A percentile compares a stretch with the other conserved stretches of the same genome.
phyloP scores from a whole-genome alignment of 2,329 filamentous ascomycete species.

The Huntiella decipiens region DNA sequence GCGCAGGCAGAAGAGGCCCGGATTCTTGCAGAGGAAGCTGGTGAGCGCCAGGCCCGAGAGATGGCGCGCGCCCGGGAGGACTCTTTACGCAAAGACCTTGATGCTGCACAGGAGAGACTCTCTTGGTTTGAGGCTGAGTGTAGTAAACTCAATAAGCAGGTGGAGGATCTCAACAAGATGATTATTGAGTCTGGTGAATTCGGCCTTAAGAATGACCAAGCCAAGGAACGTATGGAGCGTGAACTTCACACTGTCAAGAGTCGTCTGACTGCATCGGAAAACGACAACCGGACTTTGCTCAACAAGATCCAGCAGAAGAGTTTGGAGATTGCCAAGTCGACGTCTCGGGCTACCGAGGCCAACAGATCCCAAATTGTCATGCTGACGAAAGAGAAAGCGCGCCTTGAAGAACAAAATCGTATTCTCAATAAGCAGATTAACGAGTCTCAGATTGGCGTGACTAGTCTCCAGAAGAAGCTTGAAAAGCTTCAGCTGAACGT shows the following conservation, averaged over 20 bases:
- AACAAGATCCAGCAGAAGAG: slow-evolving; percentile 98
- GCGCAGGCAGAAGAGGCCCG: slow-evolving; percentile 72
- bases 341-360: slow-evolving; percentile 66
- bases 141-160: slow-evolving; percentile 53
- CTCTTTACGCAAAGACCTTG: slow-evolving; percentile 59
- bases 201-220: slow-evolving; percentile 75
- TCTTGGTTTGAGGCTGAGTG: slow-evolving; percentile 67
- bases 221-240: slow-evolving; percentile 80
- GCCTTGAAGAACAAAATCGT: slow-evolving; percentile 63
- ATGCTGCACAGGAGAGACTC: slow-evolving; percentile 56
- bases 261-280: slow-evolving; percentile 76
- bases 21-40: slow-evolving; percentile 59
- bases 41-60: slow-evolving; percentile 60
- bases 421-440: slow-evolving; percentile 69
- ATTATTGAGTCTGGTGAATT: slow-evolving; percentile 82
- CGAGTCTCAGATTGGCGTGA: slow-evolving; percentile 65
- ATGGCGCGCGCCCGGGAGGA: slow-evolving; percentile 65
- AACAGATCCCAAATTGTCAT: slow-evolving; percentile 58
- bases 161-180: slow-evolving; percentile 70
- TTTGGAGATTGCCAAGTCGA: slow-evolving; percentile 81
- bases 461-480: slow-evolving; percentile 77
- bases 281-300: slow-evolving; percentile 83
- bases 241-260: slow-evolving; percentile 85
- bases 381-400: slow-evolving; percentile 66
- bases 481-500: slow-evolving; percentile 77